phyloP scores from a whole-genome alignment of 768 basidiomycete species.

The Trametes punicea region DNA sequence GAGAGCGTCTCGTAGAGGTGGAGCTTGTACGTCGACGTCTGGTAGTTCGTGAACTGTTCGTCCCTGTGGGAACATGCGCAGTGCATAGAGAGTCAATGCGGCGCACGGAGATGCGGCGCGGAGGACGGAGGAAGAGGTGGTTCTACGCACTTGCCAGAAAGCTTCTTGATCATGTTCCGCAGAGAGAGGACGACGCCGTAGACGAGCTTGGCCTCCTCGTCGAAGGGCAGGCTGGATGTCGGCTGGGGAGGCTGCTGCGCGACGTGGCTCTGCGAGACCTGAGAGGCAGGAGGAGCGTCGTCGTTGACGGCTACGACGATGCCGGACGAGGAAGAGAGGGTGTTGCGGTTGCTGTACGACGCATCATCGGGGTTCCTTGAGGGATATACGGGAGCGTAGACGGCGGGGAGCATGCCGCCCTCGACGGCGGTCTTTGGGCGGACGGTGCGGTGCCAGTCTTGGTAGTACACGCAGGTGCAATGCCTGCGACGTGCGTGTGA shows the following conservation, averaged over 20 bases:
- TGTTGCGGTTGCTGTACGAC: constrained; percentile 43
- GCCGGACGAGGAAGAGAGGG: constrained; percentile 60
- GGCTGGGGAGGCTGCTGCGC: constrained; percentile 38
- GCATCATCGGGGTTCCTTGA: constrained; percentile 40
- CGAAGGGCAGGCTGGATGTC: constrained; percentile 75
- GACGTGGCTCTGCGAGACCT: constrained; percentile 26
- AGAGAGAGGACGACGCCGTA: constrained; percentile 93
- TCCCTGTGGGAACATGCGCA: constrained; percentile 48
- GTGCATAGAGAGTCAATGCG: neutral
- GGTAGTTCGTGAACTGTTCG: constrained; percentile 87
- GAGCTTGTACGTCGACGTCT: constrained; percentile 89
- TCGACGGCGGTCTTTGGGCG: constrained; percentile 69
- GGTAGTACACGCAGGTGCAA: constrained; percentile 91
- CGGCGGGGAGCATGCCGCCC: constrained; percentile 74
- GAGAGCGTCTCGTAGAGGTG: constrained; percentile 91
- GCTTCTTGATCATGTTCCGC: constrained; percentile 92
- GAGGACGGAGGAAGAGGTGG: neutral
- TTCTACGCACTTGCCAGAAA: constrained; percentile 70
- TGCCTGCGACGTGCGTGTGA: constrained; percentile 50
- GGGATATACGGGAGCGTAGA: constrained; percentile 64
- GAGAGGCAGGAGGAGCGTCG: constrained; percentile 34
- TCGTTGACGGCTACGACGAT: constrained; percentile 60
- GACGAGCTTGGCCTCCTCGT: constrained; percentile 96
- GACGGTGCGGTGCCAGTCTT: constrained; percentile 87
- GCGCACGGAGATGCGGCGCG: neutral